These are phyloP conservation scores for Helianthus annuus DNA, from an alignment of 129 eudicot genomes.

Conservation along the genomic window DNA sequence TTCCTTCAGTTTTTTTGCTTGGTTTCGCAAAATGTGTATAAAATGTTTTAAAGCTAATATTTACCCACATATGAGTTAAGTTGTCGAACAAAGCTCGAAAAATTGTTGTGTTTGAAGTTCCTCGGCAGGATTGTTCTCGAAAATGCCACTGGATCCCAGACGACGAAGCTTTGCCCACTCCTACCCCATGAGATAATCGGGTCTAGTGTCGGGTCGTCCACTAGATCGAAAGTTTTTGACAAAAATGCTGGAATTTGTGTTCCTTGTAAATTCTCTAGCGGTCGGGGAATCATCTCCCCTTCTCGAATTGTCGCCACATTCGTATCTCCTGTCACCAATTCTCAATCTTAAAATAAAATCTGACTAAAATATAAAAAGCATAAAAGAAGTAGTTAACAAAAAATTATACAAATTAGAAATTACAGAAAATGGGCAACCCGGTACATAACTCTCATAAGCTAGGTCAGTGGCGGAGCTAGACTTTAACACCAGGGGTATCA, in stretches of 20 bases:
- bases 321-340: constrained; percentile 8
- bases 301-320: neutral
- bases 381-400: neutral
- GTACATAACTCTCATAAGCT: no score
- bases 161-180: constrained; percentile 62
- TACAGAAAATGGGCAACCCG: no score
- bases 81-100: constrained; percentile 93
- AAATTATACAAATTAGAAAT: neutral
- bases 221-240: constrained; percentile 74
- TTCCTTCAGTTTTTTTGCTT: no score
- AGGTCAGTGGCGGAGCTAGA: no score
- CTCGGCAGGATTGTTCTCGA: constrained; percentile 56
- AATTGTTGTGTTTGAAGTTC: constrained; percentile 89
- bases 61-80: constrained; percentile 93
- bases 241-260: constrained; percentile 70
- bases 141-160: constrained; percentile 74
- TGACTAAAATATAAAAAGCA: no score
- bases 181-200: constrained; percentile 66
- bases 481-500: no score
- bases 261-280: no score
- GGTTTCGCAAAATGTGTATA: neutral
- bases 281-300: no score
- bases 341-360: no score
- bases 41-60: constrained; percentile 14
- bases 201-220: constrained; percentile 61